Evolutionary conservation across 1,284 basidiomycete species (phyloP), one percentile per base, ranked within the genome.

Genomic region (Puccinia triticina): DNA sequence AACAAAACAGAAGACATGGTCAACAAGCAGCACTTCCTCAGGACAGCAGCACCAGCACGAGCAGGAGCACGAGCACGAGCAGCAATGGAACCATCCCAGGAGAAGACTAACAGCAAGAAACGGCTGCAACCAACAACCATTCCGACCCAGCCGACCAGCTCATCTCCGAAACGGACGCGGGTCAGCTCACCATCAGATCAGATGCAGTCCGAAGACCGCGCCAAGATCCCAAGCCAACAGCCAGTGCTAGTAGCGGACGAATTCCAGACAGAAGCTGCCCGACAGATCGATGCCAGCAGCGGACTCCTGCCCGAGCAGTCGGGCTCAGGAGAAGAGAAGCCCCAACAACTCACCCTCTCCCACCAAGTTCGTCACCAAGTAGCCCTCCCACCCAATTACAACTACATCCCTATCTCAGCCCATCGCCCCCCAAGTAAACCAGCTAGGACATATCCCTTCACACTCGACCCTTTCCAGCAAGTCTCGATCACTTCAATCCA

Each of bases 401-500:
- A 92, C 84, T 99, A 99, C 88, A 88, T 93, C 61, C 94, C 96
- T 0, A 96, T 99, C 84, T 91, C 93, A 21, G 90, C 94, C 86
- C 96, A 99, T 88, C 90, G 94, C n/a, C 93, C 96, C 37, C 93
- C 93, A 43, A 90, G 92, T 80, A 95, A 96, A 85, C 95, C 96
- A 0, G 95, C 92, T 55, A 91, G 94, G 82, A 92, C 93, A 86
- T 99, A 98, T 90, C 94, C 95, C 84, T 99, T 99, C 89, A 93
- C 92, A 72, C 90, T 99, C 81, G 97, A 99, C 89, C 97, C 97
- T 32, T 99, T 99, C 89, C 97, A 99, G 87, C 91, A 92, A 86
- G 95, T 98, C 73, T 94, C 96, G 0, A 92, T 98, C 23, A 91
- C 93, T 84, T 96, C 94, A 77, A 99, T 99, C 83, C 95, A 99